Conservation (phyloP, 306 rosid species). For the Fagus sylvatica region DNA sequence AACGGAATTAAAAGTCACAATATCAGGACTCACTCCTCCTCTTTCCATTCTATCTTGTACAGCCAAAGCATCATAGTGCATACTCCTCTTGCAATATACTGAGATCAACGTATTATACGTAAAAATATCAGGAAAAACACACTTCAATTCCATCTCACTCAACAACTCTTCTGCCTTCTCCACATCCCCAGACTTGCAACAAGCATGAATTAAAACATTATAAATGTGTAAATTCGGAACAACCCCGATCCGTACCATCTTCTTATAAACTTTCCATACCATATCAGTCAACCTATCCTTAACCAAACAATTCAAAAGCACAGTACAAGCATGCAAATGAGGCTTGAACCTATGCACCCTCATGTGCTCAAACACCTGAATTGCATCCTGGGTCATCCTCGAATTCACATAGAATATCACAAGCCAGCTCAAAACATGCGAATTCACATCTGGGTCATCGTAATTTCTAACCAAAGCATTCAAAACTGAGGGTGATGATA, state of each 20-base stretch:
- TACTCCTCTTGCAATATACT: conserved; percentile 59
- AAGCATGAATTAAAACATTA: conserved; percentile 83
- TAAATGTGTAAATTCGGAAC: conserved; percentile 63
- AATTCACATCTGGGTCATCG: conserved; percentile 57
- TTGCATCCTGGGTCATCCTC: conserved; percentile 68
- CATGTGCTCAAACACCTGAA: conserved; percentile 81
- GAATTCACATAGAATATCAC: conserved; percentile 58
- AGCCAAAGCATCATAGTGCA: conserved; percentile 83
- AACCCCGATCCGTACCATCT: conserved; percentile 54
- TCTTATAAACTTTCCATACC: conserved; percentile 78
- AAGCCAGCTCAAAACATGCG: conserved; percentile 91
- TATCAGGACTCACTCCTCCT: conserved; percentile 69
- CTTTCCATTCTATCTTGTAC: conserved; percentile 78
- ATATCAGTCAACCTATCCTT: conserved; percentile 55
- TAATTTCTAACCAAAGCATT: conserved; percentile 46
- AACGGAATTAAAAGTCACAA: conserved; percentile 77
- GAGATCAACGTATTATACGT: conserved; percentile 87
- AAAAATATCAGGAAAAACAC: conserved; percentile 68
- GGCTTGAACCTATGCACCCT: conserved; percentile 52
- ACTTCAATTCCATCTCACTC: conserved; percentile 69
- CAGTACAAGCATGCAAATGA: conserved; percentile 82
- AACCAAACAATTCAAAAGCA: conserved; percentile 69
- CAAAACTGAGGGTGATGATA: conserved; percentile 76
- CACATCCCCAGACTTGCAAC: conserved; percentile 71
- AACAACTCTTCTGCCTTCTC: conserved; percentile 64